phyloP scores from a whole-genome alignment of 257 asterid species.

The Scutellaria baicalensis region DNA sequence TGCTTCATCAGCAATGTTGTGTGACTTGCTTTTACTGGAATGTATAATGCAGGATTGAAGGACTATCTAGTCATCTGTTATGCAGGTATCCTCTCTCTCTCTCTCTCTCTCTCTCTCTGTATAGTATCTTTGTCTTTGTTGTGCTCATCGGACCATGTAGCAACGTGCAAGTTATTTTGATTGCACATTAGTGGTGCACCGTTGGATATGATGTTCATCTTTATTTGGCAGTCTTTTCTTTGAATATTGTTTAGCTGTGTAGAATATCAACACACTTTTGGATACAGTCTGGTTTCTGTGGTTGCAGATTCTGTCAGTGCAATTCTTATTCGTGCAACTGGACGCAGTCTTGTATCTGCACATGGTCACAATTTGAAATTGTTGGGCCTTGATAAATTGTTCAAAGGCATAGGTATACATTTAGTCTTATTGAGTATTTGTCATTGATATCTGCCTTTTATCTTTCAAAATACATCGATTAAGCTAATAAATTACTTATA shows the following conservation, averaged over 20 bases:
- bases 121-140: background rate
- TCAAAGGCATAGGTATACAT: conserved; percentile 34
- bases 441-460: background rate
- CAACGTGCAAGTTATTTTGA: background rate
- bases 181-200: background rate
- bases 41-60: conserved; percentile 48
- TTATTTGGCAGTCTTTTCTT: conserved; percentile 4
- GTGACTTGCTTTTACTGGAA: conserved; percentile 13
- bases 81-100: conserved; percentile 53
- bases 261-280: conserved; percentile 57
- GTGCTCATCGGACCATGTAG: conserved; percentile 12
- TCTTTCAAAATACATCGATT: conserved; percentile 6
- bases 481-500: conserved; percentile 13
- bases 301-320: conserved; percentile 84
- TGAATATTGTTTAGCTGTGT: conserved; percentile 6
- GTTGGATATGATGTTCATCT: background rate
- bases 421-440: background rate
- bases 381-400: conserved; percentile 50
- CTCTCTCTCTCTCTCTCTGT: conserved; percentile 1
- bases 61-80: conserved; percentile 52
- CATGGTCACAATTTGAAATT: conserved; percentile 45
- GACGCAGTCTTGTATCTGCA: conserved; percentile 48
- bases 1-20: background rate
- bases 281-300: conserved; percentile 84
- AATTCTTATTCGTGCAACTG: conserved; percentile 75